phyloP scores from a whole-genome alignment of 805 yeast species.

The Starmerella riodocensis region DNA sequence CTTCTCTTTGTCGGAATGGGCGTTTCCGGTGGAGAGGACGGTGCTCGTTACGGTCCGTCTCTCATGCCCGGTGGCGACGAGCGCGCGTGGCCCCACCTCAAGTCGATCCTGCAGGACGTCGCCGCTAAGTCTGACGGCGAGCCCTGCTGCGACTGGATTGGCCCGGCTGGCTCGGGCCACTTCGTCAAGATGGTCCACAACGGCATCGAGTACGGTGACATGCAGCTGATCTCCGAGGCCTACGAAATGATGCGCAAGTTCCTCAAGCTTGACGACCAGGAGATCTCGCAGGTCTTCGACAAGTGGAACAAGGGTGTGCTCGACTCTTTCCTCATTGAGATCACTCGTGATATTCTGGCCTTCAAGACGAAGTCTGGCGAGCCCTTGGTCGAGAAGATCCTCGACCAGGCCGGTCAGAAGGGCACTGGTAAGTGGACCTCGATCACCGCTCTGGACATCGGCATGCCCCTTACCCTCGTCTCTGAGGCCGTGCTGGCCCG shows the following conservation, averaged over 20 bases:
- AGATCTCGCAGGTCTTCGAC: slow-evolving; percentile 82
- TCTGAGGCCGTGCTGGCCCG: slow-evolving; percentile 98
- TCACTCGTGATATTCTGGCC: slow-evolving; percentile 87
- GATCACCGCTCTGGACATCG: slow-evolving; percentile 90
- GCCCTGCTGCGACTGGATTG: slow-evolving; percentile 99
- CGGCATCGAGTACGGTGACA: slow-evolving; percentile 99
- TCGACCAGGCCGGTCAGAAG: slow-evolving; percentile 97
- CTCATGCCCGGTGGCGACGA: slow-evolving; percentile 98
- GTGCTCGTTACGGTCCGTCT: slow-evolving; percentile 98
- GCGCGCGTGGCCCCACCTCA: slow-evolving; percentile 98
- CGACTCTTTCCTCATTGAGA: slow-evolving; percentile 93
- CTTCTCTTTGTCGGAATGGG: slow-evolving; percentile 94
- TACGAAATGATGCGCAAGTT: slow-evolving; percentile 91
- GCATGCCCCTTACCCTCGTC: slow-evolving; percentile 95
- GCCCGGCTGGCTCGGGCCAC: slow-evolving; percentile 98
- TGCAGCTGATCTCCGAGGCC: slow-evolving; percentile 98
- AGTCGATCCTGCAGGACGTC: slow-evolving; percentile 89
- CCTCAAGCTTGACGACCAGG: slow-evolving; percentile 79
- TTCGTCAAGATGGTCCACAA: slow-evolving; percentile 99
- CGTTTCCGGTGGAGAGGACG: slow-evolving; percentile 99
- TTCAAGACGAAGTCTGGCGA: slow-evolving; percentile 81
- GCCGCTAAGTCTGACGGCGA: slow-evolving; percentile 96
- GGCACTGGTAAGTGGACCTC: slow-evolving; percentile 99
- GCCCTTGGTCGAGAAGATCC: slow-evolving; percentile 89
- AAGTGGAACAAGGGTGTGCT: slow-evolving; percentile 95